Percentiles rank a stretch among this genome's conserved stretches.
Evolutionary conservation across 345 rosid genomes (phyloP).

Genomic region (Erysimum cheiranthoides): DNA sequence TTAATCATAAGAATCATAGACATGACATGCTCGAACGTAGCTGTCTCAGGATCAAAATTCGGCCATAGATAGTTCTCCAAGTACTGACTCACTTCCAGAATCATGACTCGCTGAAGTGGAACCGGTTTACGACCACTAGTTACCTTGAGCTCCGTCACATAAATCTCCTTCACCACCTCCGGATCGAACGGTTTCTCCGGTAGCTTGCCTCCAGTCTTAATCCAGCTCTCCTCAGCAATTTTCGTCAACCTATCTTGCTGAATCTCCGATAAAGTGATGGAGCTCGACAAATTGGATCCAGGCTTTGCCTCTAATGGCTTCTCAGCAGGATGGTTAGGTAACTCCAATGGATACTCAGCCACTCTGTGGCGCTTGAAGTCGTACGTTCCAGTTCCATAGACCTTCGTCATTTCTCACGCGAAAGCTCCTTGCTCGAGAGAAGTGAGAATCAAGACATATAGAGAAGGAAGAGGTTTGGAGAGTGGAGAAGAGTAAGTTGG

Average conservation of each 20-base stretch:
- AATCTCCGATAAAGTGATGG: conserved; percentile 87
- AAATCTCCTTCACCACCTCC: conserved; percentile 82
- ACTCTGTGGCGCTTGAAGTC: conserved; percentile 99
- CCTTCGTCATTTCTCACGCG: conserved; percentile 69
- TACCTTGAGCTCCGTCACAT: conserved; percentile 76
- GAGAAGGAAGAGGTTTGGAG: neutral
- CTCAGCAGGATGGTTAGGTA: conserved; percentile 52
- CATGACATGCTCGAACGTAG: conserved; percentile 93
- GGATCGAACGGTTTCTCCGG: conserved; percentile 67
- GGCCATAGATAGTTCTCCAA: conserved; percentile 98
- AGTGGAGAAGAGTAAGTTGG: conserved; percentile 13
- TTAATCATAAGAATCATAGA: conserved; percentile 97
- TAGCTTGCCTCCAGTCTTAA: conserved; percentile 50
- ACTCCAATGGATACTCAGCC: conserved; percentile 92
- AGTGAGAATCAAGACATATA: conserved; percentile 32
- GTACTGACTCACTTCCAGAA: conserved; percentile 95
- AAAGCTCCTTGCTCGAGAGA: conserved; percentile 14
- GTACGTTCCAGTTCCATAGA: conserved; percentile 90
- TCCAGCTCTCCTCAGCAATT: conserved; percentile 86
- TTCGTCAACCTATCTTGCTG: conserved; percentile 86
- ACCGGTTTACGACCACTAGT: conserved; percentile 81
- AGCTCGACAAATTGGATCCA: conserved; percentile 69
- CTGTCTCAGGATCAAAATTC: conserved; percentile 76
- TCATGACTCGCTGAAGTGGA: conserved; percentile 92
- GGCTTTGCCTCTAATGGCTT: conserved; percentile 65